A percentile compares a stretch with the other conserved stretches of the same genome.
These are phyloP conservation scores for Helianthus annuus DNA, from an alignment of 129 eudicot species.

Conservation along the genomic window DNA sequence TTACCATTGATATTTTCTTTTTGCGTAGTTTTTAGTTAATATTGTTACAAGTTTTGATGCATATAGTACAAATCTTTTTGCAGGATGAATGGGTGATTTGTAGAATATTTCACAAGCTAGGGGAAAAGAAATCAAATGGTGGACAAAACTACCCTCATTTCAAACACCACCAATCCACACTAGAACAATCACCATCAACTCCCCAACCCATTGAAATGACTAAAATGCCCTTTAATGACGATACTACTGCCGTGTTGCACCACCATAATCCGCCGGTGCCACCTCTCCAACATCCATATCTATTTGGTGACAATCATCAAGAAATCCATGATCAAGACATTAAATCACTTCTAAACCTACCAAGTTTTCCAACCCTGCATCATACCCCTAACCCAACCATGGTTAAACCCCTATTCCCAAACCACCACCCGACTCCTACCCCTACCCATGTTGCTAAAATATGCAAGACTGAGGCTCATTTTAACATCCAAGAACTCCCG, in stretches of 20 bases:
- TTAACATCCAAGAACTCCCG: slow-evolving; percentile 27
- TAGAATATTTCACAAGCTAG: slow-evolving; percentile 62
- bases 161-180: slow-evolving; percentile 31
- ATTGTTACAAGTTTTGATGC: neutral
- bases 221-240: slow-evolving; percentile 31
- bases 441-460: slow-evolving; percentile 32
- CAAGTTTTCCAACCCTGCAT: slow-evolving; percentile 25
- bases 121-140: slow-evolving; percentile 47
- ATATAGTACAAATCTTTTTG: slow-evolving; percentile 6
- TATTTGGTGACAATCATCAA: slow-evolving; percentile 23
- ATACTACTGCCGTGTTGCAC: slow-evolving; percentile 23
- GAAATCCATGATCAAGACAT: slow-evolving; percentile 39
- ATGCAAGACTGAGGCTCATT: slow-evolving; percentile 52
- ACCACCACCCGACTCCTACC: slow-evolving; percentile 24
- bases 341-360: slow-evolving; percentile 38
- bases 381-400: slow-evolving; percentile 26
- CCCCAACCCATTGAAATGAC: slow-evolving; percentile 26
- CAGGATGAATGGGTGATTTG: slow-evolving; percentile 88
- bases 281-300: slow-evolving; percentile 34
- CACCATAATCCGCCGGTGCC: neutral
- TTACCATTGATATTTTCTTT: neutral
- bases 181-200: slow-evolving; percentile 33
- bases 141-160: slow-evolving; percentile 43
- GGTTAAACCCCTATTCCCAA: slow-evolving; percentile 38
- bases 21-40: neutral